Base-by-base conservation (phyloP, 768 basidiomycete genomes). In the Lactarius sp. region DNA sequence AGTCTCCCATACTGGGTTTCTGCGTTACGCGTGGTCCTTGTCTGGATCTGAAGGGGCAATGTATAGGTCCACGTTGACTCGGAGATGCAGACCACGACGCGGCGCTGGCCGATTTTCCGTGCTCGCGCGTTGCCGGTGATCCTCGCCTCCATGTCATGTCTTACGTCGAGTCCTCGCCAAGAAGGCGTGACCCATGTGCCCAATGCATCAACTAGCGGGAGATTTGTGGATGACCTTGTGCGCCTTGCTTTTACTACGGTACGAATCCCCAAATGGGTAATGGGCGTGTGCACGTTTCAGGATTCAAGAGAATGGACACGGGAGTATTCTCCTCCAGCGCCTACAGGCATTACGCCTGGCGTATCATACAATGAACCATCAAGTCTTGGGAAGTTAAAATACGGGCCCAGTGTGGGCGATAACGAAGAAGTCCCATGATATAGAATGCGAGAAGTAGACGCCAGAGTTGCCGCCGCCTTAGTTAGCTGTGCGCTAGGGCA, bases 391-490 rank as follows among this genome's bases (percentile, higher is more conserved):
- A 39, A 36, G 13, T 31, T 59, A 57, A 41, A 50, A 20, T 56
- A 56, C 49, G 57, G 44, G 53, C 52, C 53, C 14, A 18, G 22
- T 20, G 37, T 49, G 31, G 22, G 34, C 51, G n/a, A 54, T 34
- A 53, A 54, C 47, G 20, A 44, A 50, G 49, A 41, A 60, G 54
- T 44, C 52, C 50, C 31, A 62, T 51, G 62, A 42, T 44, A 60
- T 22, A 56, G 54, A 31, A 44, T 39, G 53, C 18, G 16, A 37
- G 18, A 34, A 46, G 42, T 16, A 27, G 39, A 33, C 16, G 34
- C 41, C 34, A 18, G 37, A 16, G 47, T 33, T 27, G 20, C 13
- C 8, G 13, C 42, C 7, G 41, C 34, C 20, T 65, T 50, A 65
- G 33, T 60, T 56, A 14, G 41, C 27, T 9, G n/a, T 50, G 14